A percentile compares a stretch with the other conserved stretches of the same genome.
Conservation (phyloP, 177 flowering plant species). For the Tripterygium wilfordii region DNA sequence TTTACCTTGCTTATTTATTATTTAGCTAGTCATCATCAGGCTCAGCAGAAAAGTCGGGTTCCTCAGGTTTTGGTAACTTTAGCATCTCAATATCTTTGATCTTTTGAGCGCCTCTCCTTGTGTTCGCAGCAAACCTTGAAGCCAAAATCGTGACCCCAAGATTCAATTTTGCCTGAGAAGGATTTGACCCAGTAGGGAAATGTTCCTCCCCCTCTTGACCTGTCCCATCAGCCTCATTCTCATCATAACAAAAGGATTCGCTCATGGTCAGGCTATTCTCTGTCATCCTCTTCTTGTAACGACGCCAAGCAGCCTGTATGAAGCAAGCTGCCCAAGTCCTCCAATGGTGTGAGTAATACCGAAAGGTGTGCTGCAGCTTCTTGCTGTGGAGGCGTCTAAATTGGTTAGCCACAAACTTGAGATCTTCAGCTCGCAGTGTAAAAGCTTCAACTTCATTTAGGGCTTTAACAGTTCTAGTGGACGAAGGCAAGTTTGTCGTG, state of each 20-base stretch:
- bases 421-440: slow-evolving; percentile 84
- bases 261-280: slow-evolving; percentile 35
- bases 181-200: slow-evolving; percentile 4
- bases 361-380: slow-evolving; percentile 85
- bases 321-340: slow-evolving; percentile 98
- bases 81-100: slow-evolving; percentile 25
- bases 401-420: slow-evolving; percentile 89
- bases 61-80: slow-evolving; percentile 38
- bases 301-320: slow-evolving; percentile 92
- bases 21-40: slow-evolving; percentile 23
- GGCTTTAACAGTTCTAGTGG: slow-evolving; percentile 82
- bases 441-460: slow-evolving; percentile 89
- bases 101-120: slow-evolving; percentile 32
- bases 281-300: slow-evolving; percentile 52
- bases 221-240: slow-evolving; percentile 19
- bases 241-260: slow-evolving; percentile 42
- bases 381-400: slow-evolving; percentile 88
- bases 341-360: slow-evolving; percentile 93
- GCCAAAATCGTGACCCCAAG: slow-evolving; percentile 34
- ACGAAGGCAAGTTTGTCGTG: slow-evolving; percentile 71
- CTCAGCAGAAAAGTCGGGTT: slow-evolving; percentile 39
- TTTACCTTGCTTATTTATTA: no score
- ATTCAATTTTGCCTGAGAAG: slow-evolving; percentile 19
- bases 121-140: slow-evolving; percentile 39
- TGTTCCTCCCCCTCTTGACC: slow-evolving; percentile 28